Percentiles rank a stretch among this genome's conserved stretches.
Conservation (phyloP, 2,329 filamentous ascomycete species). For the Fusarium newnesense region DNA sequence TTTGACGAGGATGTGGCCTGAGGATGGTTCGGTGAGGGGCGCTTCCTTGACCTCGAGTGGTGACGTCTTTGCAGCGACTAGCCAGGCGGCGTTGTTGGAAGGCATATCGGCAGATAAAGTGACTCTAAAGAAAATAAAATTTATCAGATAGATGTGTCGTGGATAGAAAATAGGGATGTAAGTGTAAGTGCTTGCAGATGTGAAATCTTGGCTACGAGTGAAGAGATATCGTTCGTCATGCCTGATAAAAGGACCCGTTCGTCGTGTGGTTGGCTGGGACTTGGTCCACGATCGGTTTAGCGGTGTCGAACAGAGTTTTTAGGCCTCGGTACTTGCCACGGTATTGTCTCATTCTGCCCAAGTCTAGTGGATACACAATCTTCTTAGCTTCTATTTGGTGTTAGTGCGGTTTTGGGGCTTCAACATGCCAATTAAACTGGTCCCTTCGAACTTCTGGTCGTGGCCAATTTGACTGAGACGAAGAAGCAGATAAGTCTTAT, state of each 20-base stretch:
- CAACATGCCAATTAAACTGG: neutral
- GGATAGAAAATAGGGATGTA: neutral
- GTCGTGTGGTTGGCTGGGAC: slow-evolving; percentile 3
- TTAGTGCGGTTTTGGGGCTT: neutral
- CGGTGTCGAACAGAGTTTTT: slow-evolving; percentile 4
- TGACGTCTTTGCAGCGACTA: slow-evolving; percentile 21
- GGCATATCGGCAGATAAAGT: neutral
- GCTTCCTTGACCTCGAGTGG: slow-evolving; percentile 29
- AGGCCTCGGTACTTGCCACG: neutral
- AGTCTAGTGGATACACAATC: neutral
- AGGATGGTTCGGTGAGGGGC: slow-evolving; percentile 2
- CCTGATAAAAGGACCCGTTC: neutral
- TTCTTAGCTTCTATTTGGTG: neutral
- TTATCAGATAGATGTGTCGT: neutral
- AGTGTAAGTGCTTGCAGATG: neutral
- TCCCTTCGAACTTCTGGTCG: neutral
- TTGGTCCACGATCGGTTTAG: slow-evolving; percentile 19
- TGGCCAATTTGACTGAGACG: neutral
- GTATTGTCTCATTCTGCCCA: neutral
- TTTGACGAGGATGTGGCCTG: slow-evolving; percentile 41
- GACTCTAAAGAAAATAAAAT: too few species aligned
- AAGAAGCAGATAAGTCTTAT: neutral
- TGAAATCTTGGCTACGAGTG: neutral
- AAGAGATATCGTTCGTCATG: neutral
- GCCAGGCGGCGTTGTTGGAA: slow-evolving; percentile 23